Base-by-base conservation (phyloP, 192 early-diverging fungal genomes). In the Thoreauomyces humboldtii region DNA sequence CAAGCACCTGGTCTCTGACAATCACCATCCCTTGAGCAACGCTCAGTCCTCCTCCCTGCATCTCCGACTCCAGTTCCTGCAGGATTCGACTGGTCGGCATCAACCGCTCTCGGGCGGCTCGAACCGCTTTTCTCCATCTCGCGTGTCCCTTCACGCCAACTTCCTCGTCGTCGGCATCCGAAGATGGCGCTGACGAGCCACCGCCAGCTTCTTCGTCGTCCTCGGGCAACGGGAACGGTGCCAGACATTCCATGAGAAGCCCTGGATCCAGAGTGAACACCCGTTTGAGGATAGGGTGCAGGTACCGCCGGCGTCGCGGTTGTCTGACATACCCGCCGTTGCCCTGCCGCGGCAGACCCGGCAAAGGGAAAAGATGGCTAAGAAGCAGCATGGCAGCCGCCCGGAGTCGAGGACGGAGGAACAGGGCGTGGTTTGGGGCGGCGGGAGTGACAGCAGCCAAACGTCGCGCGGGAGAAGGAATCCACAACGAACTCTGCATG, bases 1-100 rank as follows among this genome's bases (percentile, higher is more conserved):
- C n/a, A n/a, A n/a, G n/a, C n/a, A 52, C 50, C 50, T 52, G 50
- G 27, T 52, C 50, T 52, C 50, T 5, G 5, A 52, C 6, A 3
- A 52, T 29, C 25, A 52, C 27, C 5, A 52, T 15, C 5, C 15
- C 50, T 29, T 52, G 50, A 14, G 50, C 50, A 15, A 31, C 29
- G 5, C 27, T 29, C 25, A 52, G 27, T 15, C 27, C 27, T 9
- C n/a, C 38, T 24, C 50, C 50, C n/a, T n/a, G n/a, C 15, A 52
- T 24, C 27, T 52, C 50, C 50, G 19, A 15, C 17, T 52, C 50
- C 50, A 52, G 27, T 29, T 52, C 25, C 25, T 24, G 15, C 2
- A 52, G 19, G 24, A 52, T 52, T 5, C 50, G 50, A 22, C 27
- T 31, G 50, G 27, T 31, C 25, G 50, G 50, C 5, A 15, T 15